A percentile compares a stretch with the other conserved stretches of the same genome.
These are phyloP conservation scores for Orobanche coerulescens DNA, from an alignment of 257 asterid genomes.

Conservation along the genomic window DNA sequence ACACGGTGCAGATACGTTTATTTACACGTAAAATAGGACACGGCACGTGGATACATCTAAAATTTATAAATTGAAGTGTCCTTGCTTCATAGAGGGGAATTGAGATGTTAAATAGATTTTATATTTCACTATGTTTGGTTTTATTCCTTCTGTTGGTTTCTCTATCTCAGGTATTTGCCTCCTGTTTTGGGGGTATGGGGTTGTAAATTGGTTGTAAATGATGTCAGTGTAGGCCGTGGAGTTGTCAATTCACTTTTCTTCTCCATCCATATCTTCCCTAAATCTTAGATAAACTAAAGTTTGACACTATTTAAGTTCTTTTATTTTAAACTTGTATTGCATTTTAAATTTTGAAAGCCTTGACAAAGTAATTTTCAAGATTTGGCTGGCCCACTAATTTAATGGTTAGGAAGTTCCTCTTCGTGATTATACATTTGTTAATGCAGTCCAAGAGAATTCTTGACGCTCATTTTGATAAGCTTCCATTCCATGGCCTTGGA, in stretches of 20 bases:
- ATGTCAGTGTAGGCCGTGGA: not conserved
- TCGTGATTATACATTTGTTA: conserved; percentile 19
- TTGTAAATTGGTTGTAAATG: conserved; percentile 2
- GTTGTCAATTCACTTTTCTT: not conserved
- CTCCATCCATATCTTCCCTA: not conserved
- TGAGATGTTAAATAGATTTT: conserved; percentile 7
- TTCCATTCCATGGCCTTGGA: conserved; percentile 90
- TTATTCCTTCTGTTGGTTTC: conserved; percentile 12
- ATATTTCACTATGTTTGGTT: not conserved
- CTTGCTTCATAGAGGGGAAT: no score
- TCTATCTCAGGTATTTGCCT: conserved; percentile 5
- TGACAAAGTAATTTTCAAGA: conserved; percentile 10
- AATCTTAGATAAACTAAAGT: not conserved
- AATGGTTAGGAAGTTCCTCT: conserved; percentile 13
- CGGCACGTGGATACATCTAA: no score
- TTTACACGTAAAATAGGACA: no score
- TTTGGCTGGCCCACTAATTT: conserved; percentile 10
- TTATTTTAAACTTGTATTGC: conserved; percentile 8
- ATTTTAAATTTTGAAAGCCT: not conserved
- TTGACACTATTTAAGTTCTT: conserved; percentile 1
- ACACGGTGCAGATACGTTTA: no score
- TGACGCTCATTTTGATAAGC: conserved; percentile 67
- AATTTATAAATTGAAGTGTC: no score
- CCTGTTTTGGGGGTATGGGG: not conserved
- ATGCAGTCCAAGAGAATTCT: conserved; percentile 74